These are phyloP conservation scores for Jamesozyma lodderae DNA, from an alignment of 805 yeast genomes.

Conservation along the genomic window DNA sequence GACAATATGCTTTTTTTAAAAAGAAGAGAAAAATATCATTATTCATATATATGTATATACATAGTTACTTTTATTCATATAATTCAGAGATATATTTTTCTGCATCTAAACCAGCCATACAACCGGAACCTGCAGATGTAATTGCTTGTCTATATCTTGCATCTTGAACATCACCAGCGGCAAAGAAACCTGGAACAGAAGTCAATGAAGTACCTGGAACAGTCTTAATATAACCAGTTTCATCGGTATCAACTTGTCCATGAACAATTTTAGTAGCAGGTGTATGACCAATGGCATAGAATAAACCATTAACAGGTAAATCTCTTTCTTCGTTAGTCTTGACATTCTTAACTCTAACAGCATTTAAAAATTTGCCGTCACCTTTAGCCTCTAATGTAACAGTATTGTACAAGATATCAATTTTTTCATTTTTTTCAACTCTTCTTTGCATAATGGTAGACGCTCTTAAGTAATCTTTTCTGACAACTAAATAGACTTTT, in stretches of 20 bases:
- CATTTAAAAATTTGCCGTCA: conserved; percentile 72
- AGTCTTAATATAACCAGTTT: conserved; percentile 80
- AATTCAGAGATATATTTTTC: conserved; percentile 70
- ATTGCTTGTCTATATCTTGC: conserved; percentile 96
- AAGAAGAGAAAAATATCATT: not conserved
- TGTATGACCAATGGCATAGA: conserved; percentile 95
- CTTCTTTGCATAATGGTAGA: conserved; percentile 96
- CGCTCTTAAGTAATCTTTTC: conserved; percentile 92
- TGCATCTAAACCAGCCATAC: conserved; percentile 98
- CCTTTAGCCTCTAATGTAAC: conserved; percentile 86
- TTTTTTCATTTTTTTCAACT: conserved; percentile 71
- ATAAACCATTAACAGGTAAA: conserved; percentile 78
- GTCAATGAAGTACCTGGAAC: conserved; percentile 84
- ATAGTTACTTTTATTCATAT: not conserved
- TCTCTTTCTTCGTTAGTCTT: conserved; percentile 61
- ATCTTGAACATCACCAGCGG: conserved; percentile 99
- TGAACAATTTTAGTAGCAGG: conserved; percentile 85
- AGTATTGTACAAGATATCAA: conserved; percentile 83
- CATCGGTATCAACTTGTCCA: conserved; percentile 76
- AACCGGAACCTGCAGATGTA: conserved; percentile 98
- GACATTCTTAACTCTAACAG: conserved; percentile 59
- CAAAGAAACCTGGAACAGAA: conserved; percentile 83
- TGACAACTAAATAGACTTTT: conserved; percentile 84
- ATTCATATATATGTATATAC: not conserved
- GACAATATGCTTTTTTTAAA: not conserved